phyloP scores from a whole-genome alignment of 2,329 filamentous ascomycete genomes.

The Arthrobotrys sphaeroides region DNA sequence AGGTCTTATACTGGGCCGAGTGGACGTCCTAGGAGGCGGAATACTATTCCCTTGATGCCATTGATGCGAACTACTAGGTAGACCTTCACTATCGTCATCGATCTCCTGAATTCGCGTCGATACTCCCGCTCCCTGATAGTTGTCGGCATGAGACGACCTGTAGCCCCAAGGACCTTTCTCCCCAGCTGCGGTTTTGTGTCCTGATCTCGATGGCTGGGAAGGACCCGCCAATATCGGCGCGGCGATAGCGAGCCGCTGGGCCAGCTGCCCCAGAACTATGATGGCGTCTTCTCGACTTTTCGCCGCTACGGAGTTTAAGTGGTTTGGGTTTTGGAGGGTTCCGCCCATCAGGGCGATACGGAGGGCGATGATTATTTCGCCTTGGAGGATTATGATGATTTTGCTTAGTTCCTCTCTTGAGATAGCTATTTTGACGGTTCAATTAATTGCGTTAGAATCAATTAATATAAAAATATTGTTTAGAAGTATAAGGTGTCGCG shows the following conservation, averaged over 20 bases:
- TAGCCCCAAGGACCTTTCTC: too few relatives aligned
- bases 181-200: too few relatives aligned
- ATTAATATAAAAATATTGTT: background rate
- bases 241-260: background rate
- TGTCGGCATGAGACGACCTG: too few relatives aligned
- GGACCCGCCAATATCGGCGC: background rate
- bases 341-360: background rate
- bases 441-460: background rate
- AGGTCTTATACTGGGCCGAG: too few relatives aligned
- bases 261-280: background rate
- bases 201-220: too few relatives aligned
- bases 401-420: background rate
- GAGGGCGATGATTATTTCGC: background rate
- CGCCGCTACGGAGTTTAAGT: background rate
- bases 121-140: too few relatives aligned
- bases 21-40: too few relatives aligned
- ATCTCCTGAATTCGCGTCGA: too few relatives aligned
- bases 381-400: conserved; percentile 5
- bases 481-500: too few relatives aligned
- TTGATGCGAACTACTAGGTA: too few relatives aligned
- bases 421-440: background rate
- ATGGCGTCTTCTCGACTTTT: background rate
- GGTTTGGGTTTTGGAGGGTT: background rate
- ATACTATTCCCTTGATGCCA: too few relatives aligned
- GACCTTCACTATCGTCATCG: too few relatives aligned